Percentiles rank a stretch among this genome's conserved stretches.
Evolutionary conservation across 2,329 filamentous ascomycete species (phyloP).

Genomic region (Ophiostoma pallidulum): DNA sequence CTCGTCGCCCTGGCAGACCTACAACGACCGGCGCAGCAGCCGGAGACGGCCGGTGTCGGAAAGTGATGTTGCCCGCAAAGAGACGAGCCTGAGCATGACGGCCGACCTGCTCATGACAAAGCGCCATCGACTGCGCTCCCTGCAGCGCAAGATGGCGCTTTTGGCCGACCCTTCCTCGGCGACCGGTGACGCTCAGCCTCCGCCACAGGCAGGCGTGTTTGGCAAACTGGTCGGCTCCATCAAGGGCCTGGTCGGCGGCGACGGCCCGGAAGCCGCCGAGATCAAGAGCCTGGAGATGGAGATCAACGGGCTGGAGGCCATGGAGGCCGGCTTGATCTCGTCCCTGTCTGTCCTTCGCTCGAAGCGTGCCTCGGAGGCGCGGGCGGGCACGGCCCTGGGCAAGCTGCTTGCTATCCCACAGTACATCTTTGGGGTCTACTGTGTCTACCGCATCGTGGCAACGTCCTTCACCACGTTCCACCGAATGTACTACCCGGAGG

Average conservation of each 20-base stretch:
- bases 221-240: slow-evolving; percentile 61
- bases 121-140: slow-evolving; percentile 57
- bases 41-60: slow-evolving; percentile 55
- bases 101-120: slow-evolving; percentile 72
- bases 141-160: slow-evolving; percentile 51
- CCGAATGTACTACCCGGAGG: slow-evolving; percentile 39
- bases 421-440: slow-evolving; percentile 70
- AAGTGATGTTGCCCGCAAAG: slow-evolving; percentile 64
- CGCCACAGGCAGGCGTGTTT: slow-evolving; percentile 40
- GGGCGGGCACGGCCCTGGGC: slow-evolving; percentile 58
- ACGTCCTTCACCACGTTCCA: slow-evolving; percentile 60
- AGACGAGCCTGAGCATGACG: slow-evolving; percentile 68
- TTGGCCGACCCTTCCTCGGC: slow-evolving; percentile 9
- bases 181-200: slow-evolving; percentile 8
- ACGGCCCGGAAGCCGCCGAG: slow-evolving; percentile 47
- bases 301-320: slow-evolving; percentile 68
- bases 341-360: slow-evolving; percentile 55
- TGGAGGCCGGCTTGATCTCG: slow-evolving; percentile 61
- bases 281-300: slow-evolving; percentile 62
- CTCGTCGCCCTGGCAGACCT: slow-evolving; percentile 76
- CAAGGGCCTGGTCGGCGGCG: slow-evolving; percentile 42
- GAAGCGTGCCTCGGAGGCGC: slow-evolving; percentile 53
- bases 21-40: slow-evolving; percentile 48
- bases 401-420: slow-evolving; percentile 52
- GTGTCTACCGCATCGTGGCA: slow-evolving; percentile 70